A percentile compares a stretch with the other conserved stretches of the same genome.
Evolutionary conservation across 768 basidiomycete genomes (phyloP).

Genomic region (Austroboletus festivus): DNA sequence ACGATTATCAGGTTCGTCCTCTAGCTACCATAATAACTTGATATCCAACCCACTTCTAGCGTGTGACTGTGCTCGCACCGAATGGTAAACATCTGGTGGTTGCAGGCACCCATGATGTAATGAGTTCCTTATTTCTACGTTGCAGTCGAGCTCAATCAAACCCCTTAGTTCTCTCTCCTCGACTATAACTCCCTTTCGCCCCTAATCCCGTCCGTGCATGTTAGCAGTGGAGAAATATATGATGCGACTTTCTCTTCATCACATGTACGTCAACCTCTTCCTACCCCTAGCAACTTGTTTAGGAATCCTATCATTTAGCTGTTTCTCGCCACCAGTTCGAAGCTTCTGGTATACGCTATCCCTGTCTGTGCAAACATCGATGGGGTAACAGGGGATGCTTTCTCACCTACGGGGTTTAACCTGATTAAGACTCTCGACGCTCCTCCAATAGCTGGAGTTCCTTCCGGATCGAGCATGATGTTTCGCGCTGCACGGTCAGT

Average conservation of each 20-base stretch:
- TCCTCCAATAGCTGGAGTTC: slow-evolving; percentile 46
- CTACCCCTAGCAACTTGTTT: not conserved
- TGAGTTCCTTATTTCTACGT: slow-evolving; percentile 24
- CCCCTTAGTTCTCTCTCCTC: slow-evolving; percentile 58
- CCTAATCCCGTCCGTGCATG: slow-evolving; percentile 43
- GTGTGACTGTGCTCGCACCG: slow-evolving; percentile 82
- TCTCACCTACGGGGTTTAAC: slow-evolving; percentile 33
- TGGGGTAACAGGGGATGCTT: not conserved
- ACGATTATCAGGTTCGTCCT: slow-evolving; percentile 84
- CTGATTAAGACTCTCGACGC: slow-evolving; percentile 52
- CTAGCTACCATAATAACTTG: not conserved
- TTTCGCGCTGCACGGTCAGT: slow-evolving; percentile 65
- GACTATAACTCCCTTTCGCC: slow-evolving; percentile 57
- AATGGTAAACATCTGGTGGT: slow-evolving; percentile 61
- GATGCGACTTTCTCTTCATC: slow-evolving; percentile 75
- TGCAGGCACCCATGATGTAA: slow-evolving; percentile 71
- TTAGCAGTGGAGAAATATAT: slow-evolving; percentile 77
- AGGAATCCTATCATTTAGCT: slow-evolving; percentile 40
- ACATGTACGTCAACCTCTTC: slow-evolving; percentile 42
- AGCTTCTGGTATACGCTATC: slow-evolving; percentile 60
- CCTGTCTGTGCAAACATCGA: slow-evolving; percentile 31
- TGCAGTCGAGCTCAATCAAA: slow-evolving; percentile 9
- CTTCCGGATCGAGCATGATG: slow-evolving; percentile 40
- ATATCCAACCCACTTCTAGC: slow-evolving; percentile 38
- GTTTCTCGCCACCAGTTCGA: slow-evolving; percentile 61